phyloP scores from a whole-genome alignment of 257 asterid species.

The Lantana camara region DNA sequence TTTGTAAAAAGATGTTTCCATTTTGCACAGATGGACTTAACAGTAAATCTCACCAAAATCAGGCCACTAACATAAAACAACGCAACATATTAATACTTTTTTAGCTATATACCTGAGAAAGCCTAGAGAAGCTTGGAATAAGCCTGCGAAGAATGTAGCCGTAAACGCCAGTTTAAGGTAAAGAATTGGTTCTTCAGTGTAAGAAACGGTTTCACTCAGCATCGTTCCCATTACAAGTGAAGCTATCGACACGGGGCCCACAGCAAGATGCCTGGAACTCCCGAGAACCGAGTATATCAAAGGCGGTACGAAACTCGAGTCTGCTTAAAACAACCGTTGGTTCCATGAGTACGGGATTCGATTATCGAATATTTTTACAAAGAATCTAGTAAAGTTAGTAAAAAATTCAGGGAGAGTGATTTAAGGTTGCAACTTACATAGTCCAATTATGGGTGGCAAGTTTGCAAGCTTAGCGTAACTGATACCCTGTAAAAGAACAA shows the following conservation, averaged over 20 bases:
- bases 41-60: no score
- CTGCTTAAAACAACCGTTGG: slow-evolving; percentile 35
- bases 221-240: slow-evolving; percentile 96
- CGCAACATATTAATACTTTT: no score
- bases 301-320: slow-evolving; percentile 94
- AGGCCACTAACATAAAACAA: no score
- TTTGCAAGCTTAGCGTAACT: slow-evolving; percentile 96
- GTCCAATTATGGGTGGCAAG: slow-evolving; percentile 83
- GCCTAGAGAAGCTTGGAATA: slow-evolving; percentile 86
- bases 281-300: slow-evolving; percentile 83
- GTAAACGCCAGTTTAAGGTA: slow-evolving; percentile 89
- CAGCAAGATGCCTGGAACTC: slow-evolving; percentile 85
- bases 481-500: slow-evolving; percentile 56
- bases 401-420: background rate
- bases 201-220: slow-evolving; percentile 70
- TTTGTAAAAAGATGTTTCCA: slow-evolving; percentile 40
- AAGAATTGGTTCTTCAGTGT: slow-evolving; percentile 47
- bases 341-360: background rate
- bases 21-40: slow-evolving; percentile 26
- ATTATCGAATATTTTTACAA: background rate
- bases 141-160: slow-evolving; percentile 82
- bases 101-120: slow-evolving; percentile 67
- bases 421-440: slow-evolving; percentile 55
- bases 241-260: slow-evolving; percentile 91
- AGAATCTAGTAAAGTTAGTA: background rate